phyloP scores from a whole-genome alignment of 768 basidiomycete species.

The Hericium alpestre region DNA sequence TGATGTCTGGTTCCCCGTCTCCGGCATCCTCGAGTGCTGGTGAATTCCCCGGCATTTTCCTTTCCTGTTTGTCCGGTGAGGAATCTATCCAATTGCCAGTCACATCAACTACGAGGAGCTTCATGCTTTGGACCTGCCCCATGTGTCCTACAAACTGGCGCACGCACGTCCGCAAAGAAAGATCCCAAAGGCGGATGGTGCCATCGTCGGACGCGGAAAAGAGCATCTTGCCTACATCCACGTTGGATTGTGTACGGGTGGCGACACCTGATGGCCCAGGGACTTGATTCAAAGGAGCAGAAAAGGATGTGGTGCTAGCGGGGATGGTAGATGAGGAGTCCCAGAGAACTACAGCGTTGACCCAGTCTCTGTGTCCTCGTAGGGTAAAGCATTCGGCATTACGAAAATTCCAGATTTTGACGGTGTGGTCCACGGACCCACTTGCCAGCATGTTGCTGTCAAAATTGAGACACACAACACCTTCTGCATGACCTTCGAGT shows the following conservation, averaged over 20 bases:
- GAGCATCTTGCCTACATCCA: conserved; percentile 84
- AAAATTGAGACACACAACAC: conserved; percentile 85
- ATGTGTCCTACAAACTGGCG: conserved; percentile 83
- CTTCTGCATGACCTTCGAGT: conserved; percentile 82
- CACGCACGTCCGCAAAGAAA: conserved; percentile 68
- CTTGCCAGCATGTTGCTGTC: conserved; percentile 87
- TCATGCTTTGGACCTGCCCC: conserved; percentile 89
- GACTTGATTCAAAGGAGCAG: neutral
- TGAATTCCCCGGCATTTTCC: neutral
- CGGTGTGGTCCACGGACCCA: conserved; percentile 88
- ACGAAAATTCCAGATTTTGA: conserved; percentile 90
- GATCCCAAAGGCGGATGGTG: conserved; percentile 89
- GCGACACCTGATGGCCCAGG: conserved; percentile 16
- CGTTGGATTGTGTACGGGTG: conserved; percentile 31
- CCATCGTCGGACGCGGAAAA: conserved; percentile 97
- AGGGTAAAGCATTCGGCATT: conserved; percentile 88
- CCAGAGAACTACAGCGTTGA: conserved; percentile 92
- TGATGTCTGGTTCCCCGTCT: neutral
- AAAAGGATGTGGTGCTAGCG: neutral
- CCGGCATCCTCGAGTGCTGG: neutral
- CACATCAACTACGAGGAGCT: conserved; percentile 56
- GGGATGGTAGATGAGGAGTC: conserved; percentile 35
- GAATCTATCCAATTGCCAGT: neutral
- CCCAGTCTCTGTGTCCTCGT: conserved; percentile 91
- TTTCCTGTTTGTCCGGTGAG: neutral